phyloP scores from a whole-genome alignment of 2,329 filamentous ascomycete species.

The Aspergillus latus region DNA sequence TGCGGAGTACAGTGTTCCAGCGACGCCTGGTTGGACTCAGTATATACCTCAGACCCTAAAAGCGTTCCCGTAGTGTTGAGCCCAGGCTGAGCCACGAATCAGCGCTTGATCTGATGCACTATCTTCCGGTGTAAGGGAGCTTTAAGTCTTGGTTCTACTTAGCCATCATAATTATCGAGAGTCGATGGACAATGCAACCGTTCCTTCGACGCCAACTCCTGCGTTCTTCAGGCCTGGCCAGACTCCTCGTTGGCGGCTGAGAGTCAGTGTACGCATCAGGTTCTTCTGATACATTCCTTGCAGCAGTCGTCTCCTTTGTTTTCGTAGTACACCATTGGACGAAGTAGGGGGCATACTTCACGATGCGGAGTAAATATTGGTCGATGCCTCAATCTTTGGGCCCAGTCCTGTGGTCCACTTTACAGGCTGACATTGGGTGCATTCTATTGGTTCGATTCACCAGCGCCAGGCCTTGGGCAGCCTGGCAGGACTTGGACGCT shows the following conservation, averaged over 20 bases:
- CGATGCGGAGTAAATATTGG: background rate
- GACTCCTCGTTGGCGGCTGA: background rate
- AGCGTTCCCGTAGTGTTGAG: background rate
- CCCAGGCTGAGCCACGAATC: slow-evolving; percentile 10
- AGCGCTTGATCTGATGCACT: slow-evolving; percentile 4
- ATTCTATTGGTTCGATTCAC: slow-evolving; percentile 4
- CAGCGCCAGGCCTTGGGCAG: background rate
- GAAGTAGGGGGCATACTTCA: background rate
- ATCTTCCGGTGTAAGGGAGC: background rate
- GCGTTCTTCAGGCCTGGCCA: too few relatives aligned
- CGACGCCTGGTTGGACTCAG: slow-evolving; percentile 2
- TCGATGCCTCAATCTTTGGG: background rate
- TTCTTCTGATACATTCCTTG: background rate
- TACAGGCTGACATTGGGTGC: background rate
- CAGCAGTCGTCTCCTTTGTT: background rate
- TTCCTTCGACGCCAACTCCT: background rate
- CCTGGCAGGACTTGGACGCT: background rate
- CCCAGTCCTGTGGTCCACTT: background rate
- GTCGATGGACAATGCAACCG: slow-evolving; percentile 8
- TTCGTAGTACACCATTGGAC: background rate
- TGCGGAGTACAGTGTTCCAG: slow-evolving; percentile 20
- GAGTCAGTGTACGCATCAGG: background rate
- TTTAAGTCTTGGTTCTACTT: background rate
- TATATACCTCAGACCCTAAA: slow-evolving; percentile 11
- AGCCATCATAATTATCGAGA: background rate